These are phyloP conservation scores for Metschnikowia cerradonensis DNA, from an alignment of 805 yeast species.

Conservation along the genomic window DNA sequence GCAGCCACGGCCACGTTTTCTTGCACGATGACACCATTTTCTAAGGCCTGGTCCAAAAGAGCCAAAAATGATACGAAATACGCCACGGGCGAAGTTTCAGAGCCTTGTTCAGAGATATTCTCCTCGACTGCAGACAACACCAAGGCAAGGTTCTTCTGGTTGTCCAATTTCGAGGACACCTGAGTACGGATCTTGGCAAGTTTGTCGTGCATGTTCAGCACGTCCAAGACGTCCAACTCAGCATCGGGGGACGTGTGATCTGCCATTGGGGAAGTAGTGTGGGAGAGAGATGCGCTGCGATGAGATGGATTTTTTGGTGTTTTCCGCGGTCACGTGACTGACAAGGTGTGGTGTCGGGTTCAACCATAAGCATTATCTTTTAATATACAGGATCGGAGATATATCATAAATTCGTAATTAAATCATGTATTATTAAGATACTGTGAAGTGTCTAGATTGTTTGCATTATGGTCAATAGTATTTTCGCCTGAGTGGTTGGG, in stretches of 20 bases:
- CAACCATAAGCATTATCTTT: no score
- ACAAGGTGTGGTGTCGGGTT: neutral
- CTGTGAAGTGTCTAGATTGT: no score
- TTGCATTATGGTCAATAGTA: no score
- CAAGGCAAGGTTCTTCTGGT: conserved; percentile 81
- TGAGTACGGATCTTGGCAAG: conserved; percentile 69
- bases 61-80: conserved; percentile 84
- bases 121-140: conserved; percentile 89
- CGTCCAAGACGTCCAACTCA: conserved; percentile 20
- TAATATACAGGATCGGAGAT: no score
- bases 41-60: conserved; percentile 68
- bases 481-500: no score
- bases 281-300: conserved; percentile 4
- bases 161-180: conserved; percentile 71
- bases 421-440: no score
- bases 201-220: conserved; percentile 56
- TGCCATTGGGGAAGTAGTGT: conserved; percentile 18
- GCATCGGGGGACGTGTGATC: conserved; percentile 40
- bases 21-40: conserved; percentile 51
- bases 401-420: no score
- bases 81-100: conserved; percentile 64
- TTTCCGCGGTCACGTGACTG: neutral
- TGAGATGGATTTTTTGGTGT: conserved; percentile 3
- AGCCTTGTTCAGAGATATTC: conserved; percentile 64
- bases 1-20: conserved; percentile 65